These are phyloP conservation scores for Capronia coronata DNA, from an alignment of 2,329 filamentous ascomycete species.

Conservation along the genomic window DNA sequence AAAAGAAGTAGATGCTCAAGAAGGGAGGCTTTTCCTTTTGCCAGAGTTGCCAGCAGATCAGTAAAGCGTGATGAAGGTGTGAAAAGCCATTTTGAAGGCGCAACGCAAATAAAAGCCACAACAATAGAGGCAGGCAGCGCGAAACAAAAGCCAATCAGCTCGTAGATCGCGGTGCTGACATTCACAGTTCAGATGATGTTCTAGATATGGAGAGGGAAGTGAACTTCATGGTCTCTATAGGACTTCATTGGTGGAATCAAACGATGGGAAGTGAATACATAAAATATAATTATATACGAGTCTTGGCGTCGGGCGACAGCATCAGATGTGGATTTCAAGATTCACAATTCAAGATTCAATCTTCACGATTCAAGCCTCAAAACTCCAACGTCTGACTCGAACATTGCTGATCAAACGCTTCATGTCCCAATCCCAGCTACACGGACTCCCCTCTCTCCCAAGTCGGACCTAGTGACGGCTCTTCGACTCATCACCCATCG, in stretches of 20 bases:
- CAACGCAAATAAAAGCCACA: neutral
- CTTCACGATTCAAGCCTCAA: neutral
- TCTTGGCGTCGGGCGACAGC: neutral
- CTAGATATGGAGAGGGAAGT: conserved; percentile 9
- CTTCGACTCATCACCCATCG: too few species aligned
- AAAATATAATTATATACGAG: too few species aligned
- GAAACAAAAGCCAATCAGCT: neutral
- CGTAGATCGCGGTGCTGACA: neutral
- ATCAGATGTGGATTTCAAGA: too few species aligned
- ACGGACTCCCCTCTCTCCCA: too few species aligned
- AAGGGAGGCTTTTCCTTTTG: neutral
- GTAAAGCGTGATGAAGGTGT: neutral
- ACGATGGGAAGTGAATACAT: too few species aligned
- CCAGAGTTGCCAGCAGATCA: neutral
- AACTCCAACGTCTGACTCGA: too few species aligned
- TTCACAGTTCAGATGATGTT: neutral
- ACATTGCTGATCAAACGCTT: too few species aligned
- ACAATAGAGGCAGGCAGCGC: neutral
- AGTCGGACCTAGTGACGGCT: too few species aligned
- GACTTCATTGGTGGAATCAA: too few species aligned
- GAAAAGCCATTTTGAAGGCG: neutral
- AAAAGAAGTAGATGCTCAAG: neutral
- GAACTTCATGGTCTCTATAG: neutral
- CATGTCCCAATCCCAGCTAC: too few species aligned
- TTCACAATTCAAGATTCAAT: too few species aligned